phyloP scores from a whole-genome alignment of 2,329 filamentous ascomycete species.

The Trichophyton verrucosum region DNA sequence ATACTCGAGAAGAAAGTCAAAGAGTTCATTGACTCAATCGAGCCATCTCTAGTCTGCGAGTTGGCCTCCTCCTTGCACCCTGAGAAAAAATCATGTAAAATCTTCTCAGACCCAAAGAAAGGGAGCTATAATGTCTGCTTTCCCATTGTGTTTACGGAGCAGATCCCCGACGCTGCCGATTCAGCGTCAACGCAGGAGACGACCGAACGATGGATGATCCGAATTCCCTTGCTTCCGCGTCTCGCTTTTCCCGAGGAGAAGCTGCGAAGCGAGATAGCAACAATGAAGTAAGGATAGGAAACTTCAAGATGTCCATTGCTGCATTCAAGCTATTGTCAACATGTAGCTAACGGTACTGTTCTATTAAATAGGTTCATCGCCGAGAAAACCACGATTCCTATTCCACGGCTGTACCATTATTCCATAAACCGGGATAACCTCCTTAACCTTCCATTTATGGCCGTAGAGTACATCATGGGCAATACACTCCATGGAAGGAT shows the following conservation, averaged over 20 bases:
- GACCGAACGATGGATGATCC: slow-evolving; percentile 9
- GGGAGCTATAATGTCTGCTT: slow-evolving; percentile 11
- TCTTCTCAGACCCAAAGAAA: slow-evolving; percentile 8
- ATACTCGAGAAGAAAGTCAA: slow-evolving; percentile 1
- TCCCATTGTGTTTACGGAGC: slow-evolving; percentile 7
- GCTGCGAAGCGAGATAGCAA: slow-evolving; percentile 8
- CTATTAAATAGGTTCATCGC: slow-evolving; percentile 9
- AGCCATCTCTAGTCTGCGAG: slow-evolving; percentile 4
- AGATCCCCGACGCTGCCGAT: background rate
- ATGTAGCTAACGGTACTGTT: background rate
- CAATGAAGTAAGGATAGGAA: slow-evolving; percentile 6
- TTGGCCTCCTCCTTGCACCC: slow-evolving; percentile 8
- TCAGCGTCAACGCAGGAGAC: background rate
- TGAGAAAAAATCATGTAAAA: slow-evolving; percentile 6
- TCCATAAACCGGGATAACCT: slow-evolving; percentile 8
- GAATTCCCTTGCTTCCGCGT: slow-evolving; percentile 9
- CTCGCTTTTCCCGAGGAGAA: slow-evolving; percentile 8
- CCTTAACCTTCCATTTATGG: slow-evolving; percentile 8
- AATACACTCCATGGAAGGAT: slow-evolving; percentile 1
- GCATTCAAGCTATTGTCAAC: no score
- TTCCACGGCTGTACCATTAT: slow-evolving; percentile 11
- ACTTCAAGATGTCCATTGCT: background rate
- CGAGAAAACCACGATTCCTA: slow-evolving; percentile 14
- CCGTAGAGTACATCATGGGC: slow-evolving; percentile 7
- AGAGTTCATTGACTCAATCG: slow-evolving; percentile 10